Percentiles rank a stretch among this genome's conserved stretches.
Conservation (phyloP, 257 asterid species). For the Schizonepeta tenuifolia region DNA sequence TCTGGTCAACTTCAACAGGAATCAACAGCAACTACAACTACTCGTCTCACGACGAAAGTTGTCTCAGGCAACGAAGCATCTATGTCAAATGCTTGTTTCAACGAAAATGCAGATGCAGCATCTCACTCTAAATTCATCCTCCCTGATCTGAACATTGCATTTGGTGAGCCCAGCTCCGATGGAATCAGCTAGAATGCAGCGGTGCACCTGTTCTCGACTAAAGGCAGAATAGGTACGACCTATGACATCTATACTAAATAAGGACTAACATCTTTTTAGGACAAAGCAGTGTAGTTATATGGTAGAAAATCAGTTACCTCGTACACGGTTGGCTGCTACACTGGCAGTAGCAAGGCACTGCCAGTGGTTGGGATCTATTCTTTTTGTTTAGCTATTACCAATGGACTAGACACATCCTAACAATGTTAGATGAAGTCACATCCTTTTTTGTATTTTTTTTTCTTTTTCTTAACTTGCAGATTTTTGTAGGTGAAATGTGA, state of each 20-base stretch:
- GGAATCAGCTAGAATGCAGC: slow-evolving; percentile 33
- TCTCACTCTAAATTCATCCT: slow-evolving; percentile 34
- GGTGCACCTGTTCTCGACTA: background rate
- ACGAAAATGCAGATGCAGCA: background rate
- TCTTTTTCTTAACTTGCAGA: no score
- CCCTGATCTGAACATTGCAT: slow-evolving; percentile 56
- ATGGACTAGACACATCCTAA: slow-evolving; percentile 37
- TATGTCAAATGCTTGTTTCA: background rate
- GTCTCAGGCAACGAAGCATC: slow-evolving; percentile 13
- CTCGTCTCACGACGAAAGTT: background rate
- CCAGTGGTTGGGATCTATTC: slow-evolving; percentile 34
- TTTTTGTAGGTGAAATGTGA: slow-evolving; percentile 31
- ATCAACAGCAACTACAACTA: slow-evolving; percentile 21
- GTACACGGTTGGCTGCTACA: background rate
- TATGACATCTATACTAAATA: slow-evolving; percentile 29
- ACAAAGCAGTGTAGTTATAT: slow-evolving; percentile 32
- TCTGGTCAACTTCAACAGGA: slow-evolving; percentile 34
- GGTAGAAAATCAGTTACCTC: slow-evolving; percentile 24
- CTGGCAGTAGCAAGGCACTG: slow-evolving; percentile 25
- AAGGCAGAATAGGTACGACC: slow-evolving; percentile 9
- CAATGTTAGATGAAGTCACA: slow-evolving; percentile 29
- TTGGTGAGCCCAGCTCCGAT: slow-evolving; percentile 38
- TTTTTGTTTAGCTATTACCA: slow-evolving; percentile 28
- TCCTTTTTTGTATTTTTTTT: slow-evolving; percentile 32
- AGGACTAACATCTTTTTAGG: slow-evolving; percentile 42